These are phyloP conservation scores for Centaurea solstitialis DNA, from an alignment of 129 eudicot species.

Conservation along the genomic window DNA sequence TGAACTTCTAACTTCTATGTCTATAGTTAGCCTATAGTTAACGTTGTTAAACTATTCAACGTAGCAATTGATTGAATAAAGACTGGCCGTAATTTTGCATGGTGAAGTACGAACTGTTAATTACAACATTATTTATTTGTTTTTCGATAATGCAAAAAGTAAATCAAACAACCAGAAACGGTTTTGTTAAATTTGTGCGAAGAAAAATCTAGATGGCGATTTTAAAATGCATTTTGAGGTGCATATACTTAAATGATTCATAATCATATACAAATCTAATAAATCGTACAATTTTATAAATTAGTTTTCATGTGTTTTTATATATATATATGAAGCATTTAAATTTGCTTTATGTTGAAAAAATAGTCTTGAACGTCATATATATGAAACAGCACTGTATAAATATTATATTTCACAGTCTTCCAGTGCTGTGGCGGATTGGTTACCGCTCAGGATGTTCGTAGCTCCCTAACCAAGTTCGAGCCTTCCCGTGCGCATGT, in stretches of 20 bases:
- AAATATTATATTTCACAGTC: too few species aligned
- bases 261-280: too few species aligned
- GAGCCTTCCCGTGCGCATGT: too few species aligned
- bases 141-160: neutral
- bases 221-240: neutral
- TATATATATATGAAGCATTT: too few species aligned
- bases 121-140: neutral
- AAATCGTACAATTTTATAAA: too few species aligned
- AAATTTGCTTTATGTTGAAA: too few species aligned
- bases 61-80: neutral
- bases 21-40: neutral
- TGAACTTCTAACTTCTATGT: neutral
- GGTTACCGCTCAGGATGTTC: too few species aligned
- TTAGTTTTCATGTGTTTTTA: too few species aligned
- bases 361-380: too few species aligned
- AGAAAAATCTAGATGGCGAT: neutral
- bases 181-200: neutral
- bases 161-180: neutral
- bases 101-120: neutral
- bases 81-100: neutral
- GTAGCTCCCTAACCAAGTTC: too few species aligned
- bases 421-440: too few species aligned
- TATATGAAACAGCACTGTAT: too few species aligned
- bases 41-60: constrained; percentile 9
- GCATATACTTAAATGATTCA: neutral